Conservation (phyloP, 129 eudicot species). For the Smallanthus sonchifolius region DNA sequence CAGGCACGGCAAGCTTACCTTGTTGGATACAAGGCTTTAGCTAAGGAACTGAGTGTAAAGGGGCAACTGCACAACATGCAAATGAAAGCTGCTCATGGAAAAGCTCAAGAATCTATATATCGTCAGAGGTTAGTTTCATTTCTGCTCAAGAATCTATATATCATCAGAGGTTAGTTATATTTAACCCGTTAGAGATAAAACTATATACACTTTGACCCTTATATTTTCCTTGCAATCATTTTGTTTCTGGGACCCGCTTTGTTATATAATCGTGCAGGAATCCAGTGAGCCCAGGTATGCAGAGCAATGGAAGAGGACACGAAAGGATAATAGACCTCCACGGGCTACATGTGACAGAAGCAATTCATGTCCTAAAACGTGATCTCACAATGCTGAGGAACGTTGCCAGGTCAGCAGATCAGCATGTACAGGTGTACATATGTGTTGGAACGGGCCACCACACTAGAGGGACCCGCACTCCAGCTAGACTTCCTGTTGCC, state of each 20-base stretch:
- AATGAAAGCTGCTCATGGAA: slow-evolving; percentile 88
- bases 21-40: slow-evolving; percentile 82
- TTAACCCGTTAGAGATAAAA: background rate
- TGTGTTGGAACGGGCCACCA: slow-evolving; percentile 94
- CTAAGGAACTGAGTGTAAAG: slow-evolving; percentile 14
- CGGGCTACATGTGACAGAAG: slow-evolving; percentile 83
- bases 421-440: slow-evolving; percentile 64
- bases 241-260: slow-evolving; percentile 12
- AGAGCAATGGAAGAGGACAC: slow-evolving; percentile 52
- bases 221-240: slow-evolving; percentile 17
- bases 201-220: background rate
- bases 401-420: slow-evolving; percentile 83
- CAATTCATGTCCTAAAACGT: slow-evolving; percentile 67
- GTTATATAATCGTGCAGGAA: slow-evolving; percentile 48
- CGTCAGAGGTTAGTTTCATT: slow-evolving; percentile 61
- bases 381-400: slow-evolving; percentile 61
- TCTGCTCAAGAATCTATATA: background rate
- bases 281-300: slow-evolving; percentile 47
- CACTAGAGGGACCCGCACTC: slow-evolving; percentile 77
- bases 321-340: slow-evolving; percentile 83
- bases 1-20: slow-evolving; percentile 87
- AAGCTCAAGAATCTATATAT: slow-evolving; percentile 89
- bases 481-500: slow-evolving; percentile 77
- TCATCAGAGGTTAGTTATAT: background rate
- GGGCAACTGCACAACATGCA: slow-evolving; percentile 93